These are phyloP conservation scores for Tuber brumale DNA, from an alignment of 495 filamentous ascomycete species.

Conservation along the genomic window DNA sequence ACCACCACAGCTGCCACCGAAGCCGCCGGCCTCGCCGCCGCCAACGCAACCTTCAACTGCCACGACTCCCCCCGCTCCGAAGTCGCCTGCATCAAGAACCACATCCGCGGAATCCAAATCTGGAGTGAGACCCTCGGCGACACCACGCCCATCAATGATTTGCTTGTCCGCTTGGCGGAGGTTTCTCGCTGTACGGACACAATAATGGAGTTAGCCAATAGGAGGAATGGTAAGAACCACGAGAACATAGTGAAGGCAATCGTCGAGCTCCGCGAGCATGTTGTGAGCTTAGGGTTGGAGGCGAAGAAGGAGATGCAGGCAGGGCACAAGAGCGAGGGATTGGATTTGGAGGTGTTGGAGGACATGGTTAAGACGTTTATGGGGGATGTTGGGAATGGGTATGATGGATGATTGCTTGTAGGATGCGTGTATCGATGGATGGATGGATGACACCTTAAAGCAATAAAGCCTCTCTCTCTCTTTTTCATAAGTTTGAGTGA, in stretches of 20 bases:
- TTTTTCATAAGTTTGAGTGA: background rate
- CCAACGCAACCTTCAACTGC: background rate
- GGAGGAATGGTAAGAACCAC: rapidly evolving
- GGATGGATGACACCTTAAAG: background rate
- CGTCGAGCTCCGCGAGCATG: background rate
- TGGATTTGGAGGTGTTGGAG: background rate
- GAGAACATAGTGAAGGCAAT: background rate
- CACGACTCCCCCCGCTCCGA: background rate
- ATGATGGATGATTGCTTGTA: background rate
- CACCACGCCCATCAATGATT: background rate
- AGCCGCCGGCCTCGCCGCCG: background rate
- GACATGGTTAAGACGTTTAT: background rate
- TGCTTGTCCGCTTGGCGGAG: background rate
- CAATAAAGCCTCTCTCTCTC: background rate
- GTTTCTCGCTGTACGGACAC: background rate
- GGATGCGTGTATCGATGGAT: background rate
- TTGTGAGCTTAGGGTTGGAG: background rate
- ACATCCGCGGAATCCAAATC: background rate
- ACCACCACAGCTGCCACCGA: background rate
- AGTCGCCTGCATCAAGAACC: background rate
- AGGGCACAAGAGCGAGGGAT: background rate
- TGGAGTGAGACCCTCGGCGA: background rate
- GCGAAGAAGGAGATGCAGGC: background rate
- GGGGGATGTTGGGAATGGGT: background rate
- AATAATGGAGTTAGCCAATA: background rate